Evolutionary conservation across 148 eudicot genomes (phyloP), one percentile per base, ranked within the genome.

Genomic region (Simmondsia chinensis): DNA sequence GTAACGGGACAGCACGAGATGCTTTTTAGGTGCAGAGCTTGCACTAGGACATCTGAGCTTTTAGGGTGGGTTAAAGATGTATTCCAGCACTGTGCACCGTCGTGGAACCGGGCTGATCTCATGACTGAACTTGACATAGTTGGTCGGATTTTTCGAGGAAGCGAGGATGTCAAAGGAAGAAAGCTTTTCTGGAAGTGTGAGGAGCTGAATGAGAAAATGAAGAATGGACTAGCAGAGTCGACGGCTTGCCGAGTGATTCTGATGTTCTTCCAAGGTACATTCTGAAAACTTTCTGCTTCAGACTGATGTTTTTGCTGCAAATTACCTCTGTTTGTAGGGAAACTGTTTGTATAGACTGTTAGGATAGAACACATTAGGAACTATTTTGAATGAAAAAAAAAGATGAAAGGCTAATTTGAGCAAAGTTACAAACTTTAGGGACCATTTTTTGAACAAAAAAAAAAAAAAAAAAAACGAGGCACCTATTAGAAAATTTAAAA

Each of bases 41-140:
- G 79, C 49, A 77, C 46, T 41, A 56, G 83, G 44, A 62, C 76
- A 9, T 77, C 79, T 19, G 76, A 77, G 52, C 67, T 77, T 30
- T 43, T 77, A 36, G 83, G 83, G 10, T 77, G 83, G 83, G 83
- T 77, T 35, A 77, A 77, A 60, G 83, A 77, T 59, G 79, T 77
- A n/a, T 77, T 77, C 34, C 83, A 69, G 52, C 79, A 73, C 11
- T 73, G 83, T 62, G 79, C 76, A 7, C 70, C 73, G 1, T 59
- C 68, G 2, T 73, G 79, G 83, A 75, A 69, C 50, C 64, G 69
- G 31, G 46, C 43, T 4, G 73, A 79, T 33, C 57, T 77, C 17
- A 43, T 69, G 55, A 73, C 63, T 2, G 79, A 77, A 60, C 73
- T 77, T 49, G 79, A 77, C 63, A 73, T 61, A 39, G 79, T 73